Evolutionary conservation across 78 protist genomes (phyloP).

Genomic region (Dictyostelium discoideum): DNA sequence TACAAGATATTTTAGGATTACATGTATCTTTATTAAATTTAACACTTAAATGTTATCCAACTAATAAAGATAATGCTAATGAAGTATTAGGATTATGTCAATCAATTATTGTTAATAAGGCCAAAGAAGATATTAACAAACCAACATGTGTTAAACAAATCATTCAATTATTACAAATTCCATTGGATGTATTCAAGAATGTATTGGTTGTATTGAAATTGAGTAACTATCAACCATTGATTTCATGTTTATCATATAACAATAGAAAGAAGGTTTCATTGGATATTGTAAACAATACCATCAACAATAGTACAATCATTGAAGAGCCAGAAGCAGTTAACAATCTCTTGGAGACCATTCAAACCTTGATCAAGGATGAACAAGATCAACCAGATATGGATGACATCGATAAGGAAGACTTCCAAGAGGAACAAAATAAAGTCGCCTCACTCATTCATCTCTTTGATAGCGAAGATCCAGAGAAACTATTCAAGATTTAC

Average conservation of each 20-base stretch:
- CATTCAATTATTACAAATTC: slow-evolving; percentile 59
- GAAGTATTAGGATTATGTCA: slow-evolving; percentile 60
- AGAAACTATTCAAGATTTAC: slow-evolving; percentile 84
- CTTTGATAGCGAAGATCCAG: slow-evolving; percentile 78
- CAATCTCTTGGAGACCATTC: slow-evolving; percentile 63
- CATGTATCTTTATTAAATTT: slow-evolving; percentile 89
- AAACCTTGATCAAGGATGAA: slow-evolving; percentile 72
- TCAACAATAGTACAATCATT: slow-evolving; percentile 44
- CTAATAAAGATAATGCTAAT: slow-evolving; percentile 85
- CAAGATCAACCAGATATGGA: slow-evolving; percentile 62
- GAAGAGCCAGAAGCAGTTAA: slow-evolving; percentile 78
- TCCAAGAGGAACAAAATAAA: slow-evolving; percentile 90
- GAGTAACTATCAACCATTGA: slow-evolving; percentile 61
- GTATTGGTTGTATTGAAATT: slow-evolving; percentile 84
- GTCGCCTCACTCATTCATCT: slow-evolving; percentile 89
- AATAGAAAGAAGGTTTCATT: slow-evolving; percentile 74
- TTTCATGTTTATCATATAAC: slow-evolving; percentile 57
- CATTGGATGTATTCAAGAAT: slow-evolving; percentile 80
- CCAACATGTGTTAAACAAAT: slow-evolving; percentile 74
- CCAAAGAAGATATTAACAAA: slow-evolving; percentile 65
- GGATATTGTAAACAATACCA: slow-evolving; percentile 14
- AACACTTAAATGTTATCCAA: slow-evolving; percentile 89
- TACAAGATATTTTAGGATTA: slow-evolving; percentile 81
- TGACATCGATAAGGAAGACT: slow-evolving; percentile 87
- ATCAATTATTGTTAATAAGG: slow-evolving; percentile 7